phyloP scores from a whole-genome alignment of 176 grass and related monocot species.

The Zoysia japonica region DNA sequence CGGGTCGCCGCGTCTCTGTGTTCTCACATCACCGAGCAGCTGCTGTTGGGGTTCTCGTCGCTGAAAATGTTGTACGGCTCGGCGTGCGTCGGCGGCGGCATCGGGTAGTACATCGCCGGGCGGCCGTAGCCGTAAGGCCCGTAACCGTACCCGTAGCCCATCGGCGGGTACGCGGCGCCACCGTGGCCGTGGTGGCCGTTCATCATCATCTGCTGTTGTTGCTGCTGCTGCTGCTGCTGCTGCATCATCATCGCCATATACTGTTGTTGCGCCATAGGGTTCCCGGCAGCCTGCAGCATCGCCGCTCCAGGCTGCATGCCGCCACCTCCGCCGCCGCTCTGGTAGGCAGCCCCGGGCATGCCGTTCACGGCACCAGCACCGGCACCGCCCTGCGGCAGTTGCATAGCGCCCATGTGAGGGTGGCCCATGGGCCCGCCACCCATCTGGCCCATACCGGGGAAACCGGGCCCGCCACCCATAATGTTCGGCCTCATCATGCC shows the following conservation, averaged over 20 bases:
- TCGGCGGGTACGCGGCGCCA: slow-evolving; percentile 43
- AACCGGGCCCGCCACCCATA: slow-evolving; percentile 44
- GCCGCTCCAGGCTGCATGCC: no score
- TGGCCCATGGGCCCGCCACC: slow-evolving; percentile 40
- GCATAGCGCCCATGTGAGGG: slow-evolving; percentile 43
- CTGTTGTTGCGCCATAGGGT: background rate
- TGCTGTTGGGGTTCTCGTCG: slow-evolving; percentile 71
- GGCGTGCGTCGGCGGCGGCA: slow-evolving; percentile 41
- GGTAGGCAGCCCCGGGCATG: background rate
- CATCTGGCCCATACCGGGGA: background rate
- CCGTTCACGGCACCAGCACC: background rate
- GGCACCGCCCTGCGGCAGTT: slow-evolving; percentile 22
- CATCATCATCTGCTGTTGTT: slow-evolving; percentile 52
- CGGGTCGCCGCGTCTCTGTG: background rate
- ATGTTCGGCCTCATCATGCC: slow-evolving; percentile 43
- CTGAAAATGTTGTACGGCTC: slow-evolving; percentile 69
- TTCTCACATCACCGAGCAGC: slow-evolving; percentile 71
- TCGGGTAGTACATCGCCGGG: slow-evolving; percentile 44
- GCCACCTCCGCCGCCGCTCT: background rate
- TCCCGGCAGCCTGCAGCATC: background rate
- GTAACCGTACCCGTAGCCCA: slow-evolving; percentile 61
- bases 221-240: background rate
- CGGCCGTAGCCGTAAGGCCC: slow-evolving; percentile 54
- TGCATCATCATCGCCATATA: background rate
- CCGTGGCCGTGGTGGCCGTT: slow-evolving; percentile 32